phyloP scores from a whole-genome alignment of 345 rosid genomes.

The Gynandropsis gynandra region DNA sequence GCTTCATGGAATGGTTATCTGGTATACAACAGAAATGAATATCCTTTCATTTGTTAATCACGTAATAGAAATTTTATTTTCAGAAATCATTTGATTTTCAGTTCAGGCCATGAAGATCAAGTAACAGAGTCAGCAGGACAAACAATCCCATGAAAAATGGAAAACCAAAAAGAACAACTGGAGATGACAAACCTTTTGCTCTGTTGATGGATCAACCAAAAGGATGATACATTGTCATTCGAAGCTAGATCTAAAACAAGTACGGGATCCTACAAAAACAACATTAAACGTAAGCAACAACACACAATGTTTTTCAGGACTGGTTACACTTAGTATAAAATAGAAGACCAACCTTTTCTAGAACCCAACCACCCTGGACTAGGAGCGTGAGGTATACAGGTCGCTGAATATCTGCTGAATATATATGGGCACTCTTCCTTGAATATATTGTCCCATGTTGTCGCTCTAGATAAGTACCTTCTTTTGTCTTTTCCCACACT shows the following conservation, averaged over 20 bases:
- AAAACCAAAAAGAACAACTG: not conserved
- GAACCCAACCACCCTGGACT: conserved; percentile 85
- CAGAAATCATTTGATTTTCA: too few relatives aligned
- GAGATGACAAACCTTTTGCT: conserved; percentile 66
- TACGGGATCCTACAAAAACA: conserved; percentile 60
- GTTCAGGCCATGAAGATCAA: conserved; percentile 8
- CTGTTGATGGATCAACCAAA: conserved; percentile 93
- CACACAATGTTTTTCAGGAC: not conserved
- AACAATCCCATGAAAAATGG: conserved; percentile 6
- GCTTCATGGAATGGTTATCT: not conserved
- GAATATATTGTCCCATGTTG: conserved; percentile 59
- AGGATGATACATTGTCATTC: conserved; percentile 59
- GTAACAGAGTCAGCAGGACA: conserved; percentile 11
- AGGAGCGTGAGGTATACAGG: conserved; percentile 68
- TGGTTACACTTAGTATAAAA: conserved; percentile 16
- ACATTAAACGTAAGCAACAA: conserved; percentile 8
- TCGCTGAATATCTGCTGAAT: conserved; percentile 63
- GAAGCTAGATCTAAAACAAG: conserved; percentile 75
- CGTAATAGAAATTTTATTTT: too few relatives aligned
- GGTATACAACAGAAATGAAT: conserved; percentile 1
- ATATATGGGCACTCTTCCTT: conserved; percentile 51
- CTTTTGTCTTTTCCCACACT: conserved; percentile 73
- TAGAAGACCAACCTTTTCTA: conserved; percentile 64
- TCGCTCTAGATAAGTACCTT: conserved; percentile 61
- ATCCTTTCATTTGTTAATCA: too few relatives aligned